Percentiles rank a stretch among this genome's conserved stretches.
phyloP scores from a whole-genome alignment of 1,139 yeast genomes.

The Nakaseomyces bracarensis region DNA sequence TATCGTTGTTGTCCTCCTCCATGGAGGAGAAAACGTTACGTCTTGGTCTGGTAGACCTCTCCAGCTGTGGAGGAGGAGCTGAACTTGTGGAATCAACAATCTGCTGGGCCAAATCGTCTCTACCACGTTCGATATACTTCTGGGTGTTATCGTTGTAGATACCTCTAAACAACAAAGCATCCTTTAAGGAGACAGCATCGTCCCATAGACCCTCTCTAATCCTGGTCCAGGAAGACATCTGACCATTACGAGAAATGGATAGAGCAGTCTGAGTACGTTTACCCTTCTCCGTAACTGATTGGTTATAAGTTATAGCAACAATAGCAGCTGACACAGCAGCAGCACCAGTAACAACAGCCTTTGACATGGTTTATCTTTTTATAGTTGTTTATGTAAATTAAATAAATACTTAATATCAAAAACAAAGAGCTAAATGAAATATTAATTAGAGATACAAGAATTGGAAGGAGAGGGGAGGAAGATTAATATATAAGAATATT shows the following conservation, averaged over 20 bases:
- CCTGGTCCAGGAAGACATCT: conserved; percentile 4
- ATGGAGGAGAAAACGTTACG: conserved; percentile 5
- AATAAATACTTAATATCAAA: too few relatives aligned
- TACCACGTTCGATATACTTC: conserved; percentile 4
- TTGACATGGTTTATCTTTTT: conserved; percentile 3
- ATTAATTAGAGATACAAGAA: too few relatives aligned
- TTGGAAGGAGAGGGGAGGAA: too few relatives aligned
- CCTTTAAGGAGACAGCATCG: conserved; percentile 10
- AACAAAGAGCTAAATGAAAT: too few relatives aligned
- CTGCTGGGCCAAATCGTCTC: conserved; percentile 6
- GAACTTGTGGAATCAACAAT: conserved; percentile 2
- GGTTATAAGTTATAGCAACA: conserved; percentile 1
- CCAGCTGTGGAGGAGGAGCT: conserved; percentile 4
- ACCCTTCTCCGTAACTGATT: not conserved
- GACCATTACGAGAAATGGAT: conserved; percentile 1
- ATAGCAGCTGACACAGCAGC: conserved; percentile 5
- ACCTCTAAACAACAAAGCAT: conserved; percentile 9
- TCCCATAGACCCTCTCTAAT: conserved; percentile 10
- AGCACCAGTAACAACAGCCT: conserved; percentile 4
- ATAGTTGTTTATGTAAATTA: too few relatives aligned
- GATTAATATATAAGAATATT: too few relatives aligned
- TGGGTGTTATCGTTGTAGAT: conserved; percentile 4
- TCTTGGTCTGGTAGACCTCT: not conserved
- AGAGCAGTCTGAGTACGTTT: conserved; percentile 13
- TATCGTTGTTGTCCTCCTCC: conserved; percentile 1